Conservation (phyloP, 1,284 basidiomycete genomes). For the Irpex sp. region DNA sequence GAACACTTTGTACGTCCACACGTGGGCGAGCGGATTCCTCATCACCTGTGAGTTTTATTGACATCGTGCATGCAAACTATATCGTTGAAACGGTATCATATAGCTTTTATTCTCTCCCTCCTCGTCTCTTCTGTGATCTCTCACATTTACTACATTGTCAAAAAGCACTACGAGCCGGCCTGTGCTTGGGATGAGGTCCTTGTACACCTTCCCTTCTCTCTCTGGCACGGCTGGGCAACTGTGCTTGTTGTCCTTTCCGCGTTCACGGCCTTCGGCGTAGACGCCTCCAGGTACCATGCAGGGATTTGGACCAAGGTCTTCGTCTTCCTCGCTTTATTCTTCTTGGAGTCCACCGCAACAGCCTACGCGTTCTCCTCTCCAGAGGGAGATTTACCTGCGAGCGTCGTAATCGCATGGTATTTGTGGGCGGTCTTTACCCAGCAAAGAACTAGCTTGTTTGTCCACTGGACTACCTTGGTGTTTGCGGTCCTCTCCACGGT, state of each 20-base stretch:
- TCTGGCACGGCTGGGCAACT: conserved; percentile 94
- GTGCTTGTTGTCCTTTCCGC: conserved; percentile 85
- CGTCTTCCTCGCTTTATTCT: conserved; percentile 88
- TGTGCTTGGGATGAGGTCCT: conserved; percentile 72
- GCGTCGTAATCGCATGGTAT: conserved; percentile 81
- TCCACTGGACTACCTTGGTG: conserved; percentile 77
- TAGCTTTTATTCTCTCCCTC: conserved; percentile 82
- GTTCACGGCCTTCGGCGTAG: conserved; percentile 89
- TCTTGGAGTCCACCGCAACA: conserved; percentile 89
- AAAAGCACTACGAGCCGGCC: conserved; percentile 74
- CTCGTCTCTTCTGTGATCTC: conserved; percentile 81
- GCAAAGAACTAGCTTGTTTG: conserved; percentile 53
- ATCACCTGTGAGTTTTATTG: conserved; percentile 48
- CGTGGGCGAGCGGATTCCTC: conserved; percentile 73
- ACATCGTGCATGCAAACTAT: neutral
- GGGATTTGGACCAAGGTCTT: conserved; percentile 92
- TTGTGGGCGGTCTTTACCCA: conserved; percentile 83
- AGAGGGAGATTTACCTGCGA: conserved; percentile 89
- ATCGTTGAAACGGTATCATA: neutral
- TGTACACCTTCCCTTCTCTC: conserved; percentile 84
- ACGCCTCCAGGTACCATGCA: conserved; percentile 60
- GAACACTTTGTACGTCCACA: conserved; percentile 82
- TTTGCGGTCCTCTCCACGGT: neutral
- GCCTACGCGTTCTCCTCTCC: conserved; percentile 87
- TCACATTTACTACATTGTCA: conserved; percentile 92